These are phyloP conservation scores for Potentilla sterilis DNA, from an alignment of 306 rosid genomes.

Conservation along the genomic window DNA sequence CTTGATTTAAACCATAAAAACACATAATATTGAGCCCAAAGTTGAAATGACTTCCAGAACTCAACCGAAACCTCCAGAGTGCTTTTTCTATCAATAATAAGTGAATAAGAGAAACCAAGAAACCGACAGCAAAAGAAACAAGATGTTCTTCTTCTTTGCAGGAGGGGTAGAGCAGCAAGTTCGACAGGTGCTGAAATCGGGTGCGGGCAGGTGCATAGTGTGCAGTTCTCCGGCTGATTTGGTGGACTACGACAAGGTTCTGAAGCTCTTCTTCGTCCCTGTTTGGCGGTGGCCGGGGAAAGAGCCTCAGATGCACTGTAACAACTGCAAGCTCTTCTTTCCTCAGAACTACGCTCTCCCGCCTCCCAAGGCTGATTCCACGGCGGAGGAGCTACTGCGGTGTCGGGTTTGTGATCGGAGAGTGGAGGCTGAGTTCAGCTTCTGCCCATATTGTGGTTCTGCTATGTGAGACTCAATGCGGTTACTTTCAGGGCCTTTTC, in stretches of 20 bases:
- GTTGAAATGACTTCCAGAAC: not conserved
- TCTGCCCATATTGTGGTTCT: constrained; percentile 84
- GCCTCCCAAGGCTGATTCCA: constrained; percentile 22
- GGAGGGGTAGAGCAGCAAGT: constrained; percentile 80
- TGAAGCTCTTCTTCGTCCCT: constrained; percentile 80
- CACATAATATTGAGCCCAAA: too few species aligned
- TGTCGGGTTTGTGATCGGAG: constrained; percentile 60
- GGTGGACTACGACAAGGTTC: constrained; percentile 76
- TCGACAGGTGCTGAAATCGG: constrained; percentile 60
- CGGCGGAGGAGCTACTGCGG: constrained; percentile 26
- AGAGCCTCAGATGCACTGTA: constrained; percentile 53
- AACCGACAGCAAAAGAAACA: not conserved
- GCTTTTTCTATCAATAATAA: not conserved
- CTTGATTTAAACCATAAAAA: too few species aligned
- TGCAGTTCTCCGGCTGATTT: constrained; percentile 62
- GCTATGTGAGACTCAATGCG: constrained; percentile 31
- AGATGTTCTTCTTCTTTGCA: constrained; percentile 76
- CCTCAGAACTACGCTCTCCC: constrained; percentile 54
- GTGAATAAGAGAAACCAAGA: not conserved
- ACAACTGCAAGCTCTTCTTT: constrained; percentile 58
- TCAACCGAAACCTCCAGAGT: constrained; percentile 4
- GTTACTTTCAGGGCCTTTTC: not conserved
- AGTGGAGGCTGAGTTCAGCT: constrained; percentile 59
- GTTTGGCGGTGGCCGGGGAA: constrained; percentile 88
- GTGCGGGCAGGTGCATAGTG: constrained; percentile 60